Percentiles rank a stretch among this genome's conserved stretches.
Evolutionary conservation across 169 alveolate species (phyloP).

Genomic region (Besnoitia besnoiti): DNA sequence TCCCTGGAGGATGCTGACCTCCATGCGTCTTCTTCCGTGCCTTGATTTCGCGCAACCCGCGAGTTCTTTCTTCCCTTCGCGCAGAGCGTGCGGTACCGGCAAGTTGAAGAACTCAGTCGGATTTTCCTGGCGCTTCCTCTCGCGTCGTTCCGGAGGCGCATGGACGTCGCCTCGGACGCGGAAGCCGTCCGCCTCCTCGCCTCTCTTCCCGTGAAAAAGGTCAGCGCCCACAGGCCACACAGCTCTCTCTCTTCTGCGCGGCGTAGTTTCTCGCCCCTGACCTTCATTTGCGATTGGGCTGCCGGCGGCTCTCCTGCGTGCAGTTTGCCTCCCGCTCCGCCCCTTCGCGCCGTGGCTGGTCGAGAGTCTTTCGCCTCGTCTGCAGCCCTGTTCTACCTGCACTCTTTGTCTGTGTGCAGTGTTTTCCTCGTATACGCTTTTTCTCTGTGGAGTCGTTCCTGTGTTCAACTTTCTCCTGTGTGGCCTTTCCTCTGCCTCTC

Average conservation of each 20-base stretch:
- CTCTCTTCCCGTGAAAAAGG: not conserved
- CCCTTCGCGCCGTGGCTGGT: too few species aligned
- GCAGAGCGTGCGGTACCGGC: not conserved
- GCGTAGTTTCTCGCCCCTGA: not conserved
- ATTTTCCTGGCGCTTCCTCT: not conserved
- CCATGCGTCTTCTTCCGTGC: too few species aligned
- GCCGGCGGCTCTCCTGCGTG: not conserved
- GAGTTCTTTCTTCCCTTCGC: not conserved
- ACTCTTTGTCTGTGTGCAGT: too few species aligned
- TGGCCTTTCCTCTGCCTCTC: too few species aligned
- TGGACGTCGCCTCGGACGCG: not conserved
- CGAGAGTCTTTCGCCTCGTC: too few species aligned
- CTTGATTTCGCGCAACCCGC: not conserved
- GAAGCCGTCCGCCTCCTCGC: not conserved
- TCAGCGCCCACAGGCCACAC: not conserved
- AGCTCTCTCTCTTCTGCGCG: not conserved
- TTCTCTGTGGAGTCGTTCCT: too few species aligned
- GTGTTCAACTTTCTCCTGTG: too few species aligned
- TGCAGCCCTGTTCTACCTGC: too few species aligned
- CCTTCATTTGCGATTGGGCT: not conserved
- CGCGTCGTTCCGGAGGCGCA: not conserved
- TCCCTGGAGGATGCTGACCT: too few species aligned
- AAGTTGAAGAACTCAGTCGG: not conserved
- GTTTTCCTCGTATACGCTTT: too few species aligned
- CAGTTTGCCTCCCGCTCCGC: not conserved